phyloP scores from a whole-genome alignment of 768 basidiomycete genomes.

The Boletus rex-veris region DNA sequence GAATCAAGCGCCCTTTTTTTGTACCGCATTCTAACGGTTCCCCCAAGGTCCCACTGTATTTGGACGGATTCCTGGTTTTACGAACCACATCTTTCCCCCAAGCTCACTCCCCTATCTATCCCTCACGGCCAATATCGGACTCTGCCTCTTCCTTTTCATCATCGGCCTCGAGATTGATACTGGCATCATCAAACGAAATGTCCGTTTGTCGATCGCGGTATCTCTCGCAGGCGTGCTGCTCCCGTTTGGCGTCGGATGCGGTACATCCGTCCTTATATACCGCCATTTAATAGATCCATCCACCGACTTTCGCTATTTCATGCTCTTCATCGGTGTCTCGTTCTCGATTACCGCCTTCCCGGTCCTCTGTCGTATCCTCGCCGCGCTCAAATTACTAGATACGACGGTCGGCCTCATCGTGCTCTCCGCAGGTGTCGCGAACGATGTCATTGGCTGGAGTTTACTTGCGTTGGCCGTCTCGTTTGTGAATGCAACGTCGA shows the following conservation, averaged over 20 bases:
- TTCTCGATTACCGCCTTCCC: slow-evolving; percentile 89
- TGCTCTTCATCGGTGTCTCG: slow-evolving; percentile 92
- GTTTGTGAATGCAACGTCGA: slow-evolving; percentile 82
- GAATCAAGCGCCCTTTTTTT: slow-evolving; percentile 35
- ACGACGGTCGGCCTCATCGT: slow-evolving; percentile 92
- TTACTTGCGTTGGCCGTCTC: slow-evolving; percentile 89
- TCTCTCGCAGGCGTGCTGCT: slow-evolving; percentile 79
- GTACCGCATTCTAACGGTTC: slow-evolving; percentile 49
- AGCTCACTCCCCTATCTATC: slow-evolving; percentile 71
- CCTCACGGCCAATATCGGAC: slow-evolving; percentile 85
- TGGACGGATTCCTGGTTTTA: slow-evolving; percentile 87
- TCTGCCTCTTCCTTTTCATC: slow-evolving; percentile 87
- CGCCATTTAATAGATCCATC: slow-evolving; percentile 59
- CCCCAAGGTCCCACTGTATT: slow-evolving; percentile 47
- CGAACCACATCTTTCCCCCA: slow-evolving; percentile 77
- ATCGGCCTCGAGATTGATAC: slow-evolving; percentile 91
- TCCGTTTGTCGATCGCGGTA: slow-evolving; percentile 59
- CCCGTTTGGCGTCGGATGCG: slow-evolving; percentile 87
- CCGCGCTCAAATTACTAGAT: slow-evolving; percentile 85
- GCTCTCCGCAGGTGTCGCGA: slow-evolving; percentile 88
- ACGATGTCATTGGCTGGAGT: slow-evolving; percentile 87
- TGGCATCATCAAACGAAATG: slow-evolving; percentile 73
- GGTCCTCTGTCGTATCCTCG: slow-evolving; percentile 84
- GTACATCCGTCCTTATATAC: slow-evolving; percentile 70
- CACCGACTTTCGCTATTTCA: slow-evolving; percentile 78